Base-by-base conservation (phyloP, 2,329 filamentous ascomycete genomes). In the Alternaria sp. region DNA sequence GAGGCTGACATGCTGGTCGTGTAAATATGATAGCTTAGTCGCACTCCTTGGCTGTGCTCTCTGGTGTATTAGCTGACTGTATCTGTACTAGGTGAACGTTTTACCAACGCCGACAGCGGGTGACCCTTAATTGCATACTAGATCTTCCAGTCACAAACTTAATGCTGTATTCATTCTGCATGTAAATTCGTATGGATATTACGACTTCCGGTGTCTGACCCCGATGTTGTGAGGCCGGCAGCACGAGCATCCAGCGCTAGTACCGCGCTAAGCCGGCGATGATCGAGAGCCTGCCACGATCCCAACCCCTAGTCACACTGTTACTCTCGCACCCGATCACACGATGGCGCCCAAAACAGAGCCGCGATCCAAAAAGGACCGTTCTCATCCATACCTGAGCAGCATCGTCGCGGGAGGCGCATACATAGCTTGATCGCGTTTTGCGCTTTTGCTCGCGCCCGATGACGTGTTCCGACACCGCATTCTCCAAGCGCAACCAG, bases 401-500 rank as follows among this genome's bases (percentile, higher is more conserved):
- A 59, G 14, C 55, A 23, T 50, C 28, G 49, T 55, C 28, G 21
- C 43, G 21, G 45, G 43, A 45, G 28, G 49, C 49, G 30, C 49
- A 10, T 28, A 28, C 49, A 33, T 28, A 58, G 46, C 20, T 44
- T 14, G 25, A 1, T 60, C 43, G 47, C 56, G 44, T 49, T 54
- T 50, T 58, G 56, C 51, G 51, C 50, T 56, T 26, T 56, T 21
- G 21, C n/a, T 37, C 37, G 45, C 45, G 47, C 47, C 51, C 44
- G 37, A 58, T 63, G 61, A 63, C 57, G 61, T 63, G 56, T 53
- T 25, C 45, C 45, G 44, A 63, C 50, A 60, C 51, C 45, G 57
- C 41, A 63, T 53, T 58, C 21, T 10, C 44, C 37, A 53, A 28
- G 25, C 26, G 25, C 18, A 21, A 23, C 20, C 33, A 37, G 33